A percentile compares a stretch with the other conserved stretches of the same genome.
phyloP scores from a whole-genome alignment of 495 filamentous ascomycete genomes.

The Margaritispora aquatica region DNA sequence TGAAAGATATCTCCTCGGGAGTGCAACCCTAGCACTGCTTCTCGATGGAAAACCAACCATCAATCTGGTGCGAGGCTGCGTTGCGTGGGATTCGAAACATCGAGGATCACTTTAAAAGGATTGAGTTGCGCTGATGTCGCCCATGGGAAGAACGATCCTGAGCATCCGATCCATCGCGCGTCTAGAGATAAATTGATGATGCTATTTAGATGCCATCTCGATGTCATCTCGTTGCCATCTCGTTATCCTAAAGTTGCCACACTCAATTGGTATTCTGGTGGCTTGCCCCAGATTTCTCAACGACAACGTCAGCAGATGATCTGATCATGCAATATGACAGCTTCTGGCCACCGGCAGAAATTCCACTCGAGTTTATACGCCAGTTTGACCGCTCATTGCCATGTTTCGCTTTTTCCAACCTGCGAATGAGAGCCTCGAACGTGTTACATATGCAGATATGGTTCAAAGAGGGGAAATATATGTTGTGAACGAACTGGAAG shows the following conservation, averaged over 20 bases:
- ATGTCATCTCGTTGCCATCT: background rate
- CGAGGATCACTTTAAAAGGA: background rate
- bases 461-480: background rate
- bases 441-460: background rate
- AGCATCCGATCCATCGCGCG: background rate
- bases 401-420: background rate
- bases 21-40: background rate
- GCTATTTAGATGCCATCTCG: background rate
- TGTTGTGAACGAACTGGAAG: too few species aligned
- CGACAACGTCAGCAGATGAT: background rate
- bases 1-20: constrained; percentile 13
- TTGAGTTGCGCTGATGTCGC: background rate
- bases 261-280: too few species aligned
- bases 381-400: background rate
- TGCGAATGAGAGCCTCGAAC: background rate
- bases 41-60: constrained; percentile 3
- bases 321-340: background rate
- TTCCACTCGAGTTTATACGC: background rate
- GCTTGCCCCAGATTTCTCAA: background rate
- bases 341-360: background rate
- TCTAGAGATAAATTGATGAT: background rate
- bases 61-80: background rate
- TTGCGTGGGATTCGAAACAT: background rate
- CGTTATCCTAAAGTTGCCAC: too few species aligned
- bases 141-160: too few species aligned